Conservation (phyloP, 2,329 filamentous ascomycete genomes). For the Ceratocystis variospora region DNA sequence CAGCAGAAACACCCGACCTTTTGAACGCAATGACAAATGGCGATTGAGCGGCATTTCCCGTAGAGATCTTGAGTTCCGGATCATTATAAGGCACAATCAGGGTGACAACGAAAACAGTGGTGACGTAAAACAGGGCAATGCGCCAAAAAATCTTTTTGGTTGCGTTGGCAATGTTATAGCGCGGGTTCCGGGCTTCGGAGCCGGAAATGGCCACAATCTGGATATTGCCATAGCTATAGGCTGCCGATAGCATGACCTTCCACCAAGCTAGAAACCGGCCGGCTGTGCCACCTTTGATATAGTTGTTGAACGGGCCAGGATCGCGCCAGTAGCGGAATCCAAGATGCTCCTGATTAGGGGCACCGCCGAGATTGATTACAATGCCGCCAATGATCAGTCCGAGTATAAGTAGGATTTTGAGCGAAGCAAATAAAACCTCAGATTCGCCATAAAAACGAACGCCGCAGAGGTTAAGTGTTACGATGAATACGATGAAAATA, state of each 20-base stretch:
- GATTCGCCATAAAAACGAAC: constrained; percentile 34
- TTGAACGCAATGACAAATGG: constrained; percentile 23
- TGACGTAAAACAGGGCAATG: constrained; percentile 23
- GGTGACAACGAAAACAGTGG: constrained; percentile 22
- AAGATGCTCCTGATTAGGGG: constrained; percentile 27
- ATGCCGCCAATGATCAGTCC: constrained; percentile 29
- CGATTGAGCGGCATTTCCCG: constrained; percentile 19
- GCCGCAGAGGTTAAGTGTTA: constrained; percentile 28
- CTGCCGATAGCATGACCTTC: constrained; percentile 29
- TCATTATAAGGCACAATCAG: constrained; percentile 24
- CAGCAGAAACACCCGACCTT: constrained; percentile 20
- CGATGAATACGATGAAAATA: constrained; percentile 26
- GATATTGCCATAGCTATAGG: constrained; percentile 28
- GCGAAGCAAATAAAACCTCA: constrained; percentile 35
- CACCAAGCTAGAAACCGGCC: constrained; percentile 31
- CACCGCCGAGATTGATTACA: constrained; percentile 30
- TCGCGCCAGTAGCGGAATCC: constrained; percentile 34
- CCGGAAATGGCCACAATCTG: constrained; percentile 21
- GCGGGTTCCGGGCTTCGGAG: constrained; percentile 23
- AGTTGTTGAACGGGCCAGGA: constrained; percentile 31
- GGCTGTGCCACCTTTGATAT: constrained; percentile 25
- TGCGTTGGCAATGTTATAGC: constrained; percentile 22
- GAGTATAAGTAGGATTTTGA: constrained; percentile 34
- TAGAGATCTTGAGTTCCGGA: constrained; percentile 16
- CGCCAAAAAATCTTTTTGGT: constrained; percentile 23